These are phyloP conservation scores for Stentor coeruleus DNA, from an alignment of 73 alveolate genomes.

Conservation along the genomic window DNA sequence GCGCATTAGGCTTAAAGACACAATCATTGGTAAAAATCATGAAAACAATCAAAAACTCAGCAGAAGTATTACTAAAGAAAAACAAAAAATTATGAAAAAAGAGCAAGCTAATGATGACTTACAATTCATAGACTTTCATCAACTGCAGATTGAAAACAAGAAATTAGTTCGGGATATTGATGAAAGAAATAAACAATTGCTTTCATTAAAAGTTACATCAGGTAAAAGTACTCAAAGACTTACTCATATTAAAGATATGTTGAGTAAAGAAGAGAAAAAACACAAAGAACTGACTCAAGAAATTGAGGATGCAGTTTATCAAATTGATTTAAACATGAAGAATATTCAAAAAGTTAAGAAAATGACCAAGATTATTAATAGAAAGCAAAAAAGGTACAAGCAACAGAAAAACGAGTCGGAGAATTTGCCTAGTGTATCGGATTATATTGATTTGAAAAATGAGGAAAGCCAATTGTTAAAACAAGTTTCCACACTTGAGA, in stretches of 20 bases:
- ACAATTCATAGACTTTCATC: conserved; percentile 91
- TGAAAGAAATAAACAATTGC: conserved; percentile 86
- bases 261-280: conserved; percentile 38
- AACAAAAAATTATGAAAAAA: conserved; percentile 80
- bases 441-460: conserved; percentile 11
- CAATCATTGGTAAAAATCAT: conserved; percentile 67
- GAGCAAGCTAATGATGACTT: conserved; percentile 94
- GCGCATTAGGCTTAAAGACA: conserved; percentile 72
- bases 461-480: neutral
- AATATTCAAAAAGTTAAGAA: conserved; percentile 6
- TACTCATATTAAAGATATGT: conserved; percentile 60
- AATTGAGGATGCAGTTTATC: neutral
- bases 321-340: neutral
- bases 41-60: conserved; percentile 67
- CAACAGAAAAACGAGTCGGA: conserved; percentile 8
- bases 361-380: neutral
- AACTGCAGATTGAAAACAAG: conserved; percentile 92
- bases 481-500: neutral
- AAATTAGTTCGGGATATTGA: conserved; percentile 91
- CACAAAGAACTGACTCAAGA: neutral
- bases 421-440: conserved; percentile 22
- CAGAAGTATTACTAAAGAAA: conserved; percentile 70
- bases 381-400: neutral
- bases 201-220: conserved; percentile 77
- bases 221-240: conserved; percentile 80